Evolutionary conservation across 129 eudicot species (phyloP), one percentile per base, ranked within the genome.

Genomic region (Flaveria robusta): DNA sequence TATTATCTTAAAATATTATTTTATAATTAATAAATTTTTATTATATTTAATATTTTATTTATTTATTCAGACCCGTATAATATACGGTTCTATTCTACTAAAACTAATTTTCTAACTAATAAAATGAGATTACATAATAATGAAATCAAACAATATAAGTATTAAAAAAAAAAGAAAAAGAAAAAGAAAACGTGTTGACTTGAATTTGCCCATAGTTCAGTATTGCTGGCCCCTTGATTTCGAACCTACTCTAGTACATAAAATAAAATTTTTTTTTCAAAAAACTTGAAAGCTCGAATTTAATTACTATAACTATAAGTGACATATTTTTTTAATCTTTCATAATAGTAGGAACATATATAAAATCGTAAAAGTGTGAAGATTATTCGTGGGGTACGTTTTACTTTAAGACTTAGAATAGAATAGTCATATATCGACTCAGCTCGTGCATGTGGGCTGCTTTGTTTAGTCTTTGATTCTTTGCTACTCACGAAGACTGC

Each of bases 351-450:
- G 66, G 66, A 51, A 76, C 54, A 66, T 49, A 39, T 29, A 51
- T 66, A 23, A 2, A 29, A 13, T 34, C 8, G 39, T 34, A 34
- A 72, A 78, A 78, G 82, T 71, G 41, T 20, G 72, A 64, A 31
- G 78, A 46, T 78, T 71, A 42, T 59, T 60, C 51, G 65, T 78
- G 52, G 64, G 51, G 76, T n/a, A n/a, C n/a, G n/a, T 42, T 52
- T 22, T 19, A 45, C 31, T 56, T 42, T 19, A 58, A 58, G 82
- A 77, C 76, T 70, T 34, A 5, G 39, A 34, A 34, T 31, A 60
- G 70, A 77, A 69, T 71, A 45, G 69, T 65, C 66, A 12, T n/a
- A n/a, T n/a, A n/a, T n/a, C n/a, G n/a, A n/a, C n/a, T 29, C 0
- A 66, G 9, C 7, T 66, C 8, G 19, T 65, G 70, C 77, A 78